Percentiles rank a stretch among this genome's conserved stretches.
Evolutionary conservation across 805 yeast species (phyloP).

Genomic region (Hanseniaspora taiwanica): DNA sequence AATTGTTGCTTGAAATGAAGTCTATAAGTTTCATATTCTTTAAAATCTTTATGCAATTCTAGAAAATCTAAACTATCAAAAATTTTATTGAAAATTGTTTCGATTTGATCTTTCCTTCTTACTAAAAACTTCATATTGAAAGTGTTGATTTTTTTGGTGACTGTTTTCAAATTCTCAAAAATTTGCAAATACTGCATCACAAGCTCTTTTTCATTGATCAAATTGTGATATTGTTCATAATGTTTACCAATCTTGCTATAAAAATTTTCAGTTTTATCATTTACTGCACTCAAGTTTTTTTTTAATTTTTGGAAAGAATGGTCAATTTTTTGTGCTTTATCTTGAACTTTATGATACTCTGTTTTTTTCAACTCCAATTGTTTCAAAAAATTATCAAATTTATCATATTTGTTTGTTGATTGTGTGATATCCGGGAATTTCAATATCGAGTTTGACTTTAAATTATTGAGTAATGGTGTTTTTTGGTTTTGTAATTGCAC

Average conservation of each 20-base stretch:
- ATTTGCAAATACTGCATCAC: background rate
- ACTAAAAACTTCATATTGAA: background rate
- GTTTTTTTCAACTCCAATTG: background rate
- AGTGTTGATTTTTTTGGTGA: background rate
- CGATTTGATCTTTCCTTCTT: slow-evolving; percentile 34
- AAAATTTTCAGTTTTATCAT: background rate
- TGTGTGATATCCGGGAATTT: background rate
- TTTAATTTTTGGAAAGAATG: background rate
- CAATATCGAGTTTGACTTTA: too few species aligned
- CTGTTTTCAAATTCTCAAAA: background rate
- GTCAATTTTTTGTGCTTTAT: background rate
- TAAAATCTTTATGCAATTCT: slow-evolving; percentile 41
- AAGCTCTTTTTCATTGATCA: background rate
- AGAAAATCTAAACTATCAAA: slow-evolving; percentile 58
- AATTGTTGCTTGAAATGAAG: slow-evolving; percentile 72
- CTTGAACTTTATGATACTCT: background rate
- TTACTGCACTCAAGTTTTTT: background rate
- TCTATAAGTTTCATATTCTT: slow-evolving; percentile 55
- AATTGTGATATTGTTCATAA: background rate
- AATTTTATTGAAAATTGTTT: slow-evolving; percentile 38
- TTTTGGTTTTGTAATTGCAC: too few species aligned
- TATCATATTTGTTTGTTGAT: background rate
- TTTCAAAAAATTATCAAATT: background rate
- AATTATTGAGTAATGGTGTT: too few species aligned
- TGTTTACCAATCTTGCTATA: background rate